A percentile compares a stretch with the other conserved stretches of the same genome.
phyloP scores from a whole-genome alignment of 768 basidiomycete genomes.

The Tricholoma terreum region DNA sequence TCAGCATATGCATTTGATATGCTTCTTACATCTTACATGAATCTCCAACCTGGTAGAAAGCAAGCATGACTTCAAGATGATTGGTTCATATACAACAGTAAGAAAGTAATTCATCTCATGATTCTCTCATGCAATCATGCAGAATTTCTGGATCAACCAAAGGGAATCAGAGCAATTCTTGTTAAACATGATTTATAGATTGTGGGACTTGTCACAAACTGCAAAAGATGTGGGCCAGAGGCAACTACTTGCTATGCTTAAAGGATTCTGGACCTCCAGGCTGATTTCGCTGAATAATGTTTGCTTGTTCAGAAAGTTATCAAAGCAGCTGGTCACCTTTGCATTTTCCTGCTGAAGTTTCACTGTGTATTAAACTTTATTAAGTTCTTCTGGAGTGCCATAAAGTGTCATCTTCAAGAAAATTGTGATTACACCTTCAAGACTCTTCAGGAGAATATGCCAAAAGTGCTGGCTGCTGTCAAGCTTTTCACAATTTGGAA shows the following conservation, averaged over 20 bases:
- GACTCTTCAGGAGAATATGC: slow-evolving; percentile 1
- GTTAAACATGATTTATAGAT: slow-evolving; percentile 12
- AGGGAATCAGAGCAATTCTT: slow-evolving; percentile 19
- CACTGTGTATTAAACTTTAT: too few relatives aligned
- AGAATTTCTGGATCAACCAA: slow-evolving; percentile 20
- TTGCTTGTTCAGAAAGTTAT: slow-evolving; percentile 23
- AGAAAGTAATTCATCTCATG: slow-evolving; percentile 29
- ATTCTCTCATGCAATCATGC: slow-evolving; percentile 32
- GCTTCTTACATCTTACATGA: slow-evolving; percentile 32
- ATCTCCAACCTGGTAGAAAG: slow-evolving; percentile 37
- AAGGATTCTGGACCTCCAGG: slow-evolving; percentile 16
- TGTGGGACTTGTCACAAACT: slow-evolving; percentile 2
- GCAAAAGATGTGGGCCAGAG: too few relatives aligned
- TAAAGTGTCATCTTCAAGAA: too few relatives aligned
- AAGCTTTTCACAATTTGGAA: slow-evolving; percentile 6
- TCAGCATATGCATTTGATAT: too few relatives aligned
- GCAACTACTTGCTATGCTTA: too few relatives aligned
- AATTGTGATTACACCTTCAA: background rate
- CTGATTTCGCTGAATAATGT: slow-evolving; percentile 18
- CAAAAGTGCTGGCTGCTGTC: background rate
- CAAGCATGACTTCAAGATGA: slow-evolving; percentile 32
- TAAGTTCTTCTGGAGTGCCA: too few relatives aligned
- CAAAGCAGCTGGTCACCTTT: slow-evolving; percentile 18
- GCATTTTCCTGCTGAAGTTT: slow-evolving; percentile 20
- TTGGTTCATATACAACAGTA: slow-evolving; percentile 25